A percentile compares a stretch with the other conserved stretches of the same genome.
These are phyloP conservation scores for Diospyros lotus DNA, from an alignment of 148 eudicot species.

Conservation along the genomic window DNA sequence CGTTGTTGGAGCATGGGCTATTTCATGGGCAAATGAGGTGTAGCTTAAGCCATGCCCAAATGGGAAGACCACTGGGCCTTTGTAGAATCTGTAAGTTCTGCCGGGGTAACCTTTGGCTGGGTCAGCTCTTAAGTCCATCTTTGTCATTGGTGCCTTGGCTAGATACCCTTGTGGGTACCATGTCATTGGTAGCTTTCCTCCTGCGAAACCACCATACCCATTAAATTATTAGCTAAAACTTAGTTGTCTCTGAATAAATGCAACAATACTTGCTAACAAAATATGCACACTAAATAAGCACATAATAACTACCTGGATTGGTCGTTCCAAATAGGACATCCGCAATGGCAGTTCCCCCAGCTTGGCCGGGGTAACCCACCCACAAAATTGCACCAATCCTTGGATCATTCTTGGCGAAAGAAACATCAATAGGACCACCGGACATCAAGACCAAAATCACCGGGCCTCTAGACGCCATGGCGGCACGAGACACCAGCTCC, in stretches of 20 bases:
- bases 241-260: too few relatives aligned
- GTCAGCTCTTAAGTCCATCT: slow-evolving; percentile 38
- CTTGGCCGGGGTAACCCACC: slow-evolving; percentile 53
- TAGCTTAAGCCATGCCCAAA: slow-evolving; percentile 65
- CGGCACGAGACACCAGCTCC: slow-evolving; percentile 52
- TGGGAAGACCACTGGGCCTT: slow-evolving; percentile 38
- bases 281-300: too few relatives aligned
- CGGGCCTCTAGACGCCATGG: slow-evolving; percentile 71
- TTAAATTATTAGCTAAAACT: too few relatives aligned
- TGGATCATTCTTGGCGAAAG: slow-evolving; percentile 56
- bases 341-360: slow-evolving; percentile 42
- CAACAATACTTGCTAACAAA: too few relatives aligned
- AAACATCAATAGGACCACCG: slow-evolving; percentile 73
- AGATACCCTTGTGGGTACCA: slow-evolving; percentile 68
- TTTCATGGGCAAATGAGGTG: slow-evolving; percentile 44
- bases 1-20: slow-evolving; percentile 46
- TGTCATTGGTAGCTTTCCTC: slow-evolving; percentile 71
- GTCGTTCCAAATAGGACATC: slow-evolving; percentile 33
- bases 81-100: slow-evolving; percentile 44
- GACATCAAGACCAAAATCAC: slow-evolving; percentile 65
- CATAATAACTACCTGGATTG: slow-evolving; percentile 32
- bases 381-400: slow-evolving; percentile 30
- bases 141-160: slow-evolving; percentile 55
- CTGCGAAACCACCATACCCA: slow-evolving; percentile 19
- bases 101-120: slow-evolving; percentile 45